Base-by-base conservation (phyloP, 2,329 filamentous ascomycete species). In the Byssochlamys sp. region DNA sequence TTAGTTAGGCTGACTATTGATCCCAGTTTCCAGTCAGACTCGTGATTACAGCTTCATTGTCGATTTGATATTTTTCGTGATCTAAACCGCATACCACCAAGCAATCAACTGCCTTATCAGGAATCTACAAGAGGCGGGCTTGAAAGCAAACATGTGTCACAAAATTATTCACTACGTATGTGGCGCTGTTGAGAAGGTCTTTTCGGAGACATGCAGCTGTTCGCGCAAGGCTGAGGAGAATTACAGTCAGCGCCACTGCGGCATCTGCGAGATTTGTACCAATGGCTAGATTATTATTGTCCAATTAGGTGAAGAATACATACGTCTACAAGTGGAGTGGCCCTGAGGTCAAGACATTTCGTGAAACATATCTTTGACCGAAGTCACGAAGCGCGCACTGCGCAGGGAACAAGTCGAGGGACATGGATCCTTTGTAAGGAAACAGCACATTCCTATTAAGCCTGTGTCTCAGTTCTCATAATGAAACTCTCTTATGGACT, bases 121-220 rank as follows among this genome's bases (percentile, higher is more conserved):
- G 11, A 24, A 19, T 5, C 12, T 27, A 51, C 49, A 27, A 10
- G 19, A 12, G 2, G 49, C n/a, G 12, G 26, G 11, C 10, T 12
- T 28, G 26, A 26, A 48, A 54, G 35, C 50, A 24, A 52, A 55
- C 11, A 64, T 64, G 62, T 64, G 62, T 56, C 57, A 61, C 39
- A 57, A 58, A 49, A 50, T 60, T 14, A 58, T 64, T 39, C 53
- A 55, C 28, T 64, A 64, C 54, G 52, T 52, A 49, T 64, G 62
- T 49, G 62, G 62, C 12, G 53, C 61, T 12, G 54, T 60, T 14
- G 62, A 64, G 55, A 64, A 61, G 14, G 57, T 64, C 14, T 64
- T 61, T 54, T 60, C 56, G 4, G 19, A 57, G 31, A 28, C 56
- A 12, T 64, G 62, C 48, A 53, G 26, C 14, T 64, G 62, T 51